These are phyloP conservation scores for Triticum timopheevii DNA, from an alignment of 176 grass and related monocot genomes.

Conservation along the genomic window DNA sequence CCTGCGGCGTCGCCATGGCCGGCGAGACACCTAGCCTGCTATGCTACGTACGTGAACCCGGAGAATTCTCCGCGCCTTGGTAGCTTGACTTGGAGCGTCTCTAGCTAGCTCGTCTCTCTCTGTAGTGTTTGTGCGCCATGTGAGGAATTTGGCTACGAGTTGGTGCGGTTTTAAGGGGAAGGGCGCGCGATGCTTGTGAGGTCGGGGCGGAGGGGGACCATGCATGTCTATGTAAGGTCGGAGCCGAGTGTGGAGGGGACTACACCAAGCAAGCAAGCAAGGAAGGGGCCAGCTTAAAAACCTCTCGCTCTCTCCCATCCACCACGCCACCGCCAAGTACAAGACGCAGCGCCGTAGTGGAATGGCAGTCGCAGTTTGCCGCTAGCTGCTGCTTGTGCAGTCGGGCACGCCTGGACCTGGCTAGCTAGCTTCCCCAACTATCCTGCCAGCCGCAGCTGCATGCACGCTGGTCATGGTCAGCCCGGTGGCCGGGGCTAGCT, in stretches of 20 bases:
- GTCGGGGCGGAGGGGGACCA: background rate
- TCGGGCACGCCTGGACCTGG: background rate
- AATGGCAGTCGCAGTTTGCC: slow-evolving; percentile 41
- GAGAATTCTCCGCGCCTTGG: background rate
- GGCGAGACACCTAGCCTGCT: background rate
- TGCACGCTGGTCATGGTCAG: background rate
- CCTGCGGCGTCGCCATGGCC: slow-evolving; percentile 62
- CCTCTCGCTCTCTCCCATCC: slow-evolving; percentile 3
- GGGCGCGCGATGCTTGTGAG: slow-evolving; percentile 21
- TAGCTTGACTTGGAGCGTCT: background rate
- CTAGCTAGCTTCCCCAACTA: background rate
- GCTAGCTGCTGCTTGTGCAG: slow-evolving; percentile 22
- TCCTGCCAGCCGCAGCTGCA: background rate
- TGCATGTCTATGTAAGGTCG: too few species aligned
- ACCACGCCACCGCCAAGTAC: slow-evolving; percentile 29
- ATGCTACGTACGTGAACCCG: background rate
- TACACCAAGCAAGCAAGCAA: background rate
- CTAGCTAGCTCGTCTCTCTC: background rate
- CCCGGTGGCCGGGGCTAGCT: too few species aligned
- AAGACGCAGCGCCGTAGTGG: slow-evolving; percentile 42
- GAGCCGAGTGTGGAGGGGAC: too few species aligned
- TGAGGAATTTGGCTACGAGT: slow-evolving; percentile 45
- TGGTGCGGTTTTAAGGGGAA: slow-evolving; percentile 60
- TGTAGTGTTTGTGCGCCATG: background rate
- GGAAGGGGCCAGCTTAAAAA: slow-evolving; percentile 28